Conservation (phyloP, 371 early-diverging fungal genomes). For the Mucor irregularis region DNA sequence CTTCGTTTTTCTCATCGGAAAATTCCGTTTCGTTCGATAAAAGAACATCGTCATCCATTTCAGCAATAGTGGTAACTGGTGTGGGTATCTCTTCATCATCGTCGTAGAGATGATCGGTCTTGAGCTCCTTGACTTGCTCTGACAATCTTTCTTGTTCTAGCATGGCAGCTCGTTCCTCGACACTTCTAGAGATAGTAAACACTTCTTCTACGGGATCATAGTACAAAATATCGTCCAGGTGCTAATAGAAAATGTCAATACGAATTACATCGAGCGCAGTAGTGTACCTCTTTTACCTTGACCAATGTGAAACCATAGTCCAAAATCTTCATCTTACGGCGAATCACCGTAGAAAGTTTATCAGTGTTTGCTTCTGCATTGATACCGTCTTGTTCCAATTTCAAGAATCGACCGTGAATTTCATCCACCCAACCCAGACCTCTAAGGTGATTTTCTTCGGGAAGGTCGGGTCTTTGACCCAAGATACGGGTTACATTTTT, state of each 20-base stretch:
- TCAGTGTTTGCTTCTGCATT: background rate
- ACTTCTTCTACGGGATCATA: slow-evolving; percentile 45
- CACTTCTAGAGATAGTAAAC: slow-evolving; percentile 16
- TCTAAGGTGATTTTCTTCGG: slow-evolving; percentile 43
- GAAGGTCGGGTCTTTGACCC: slow-evolving; percentile 34
- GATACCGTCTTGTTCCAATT: slow-evolving; percentile 6
- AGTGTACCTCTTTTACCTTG: slow-evolving; percentile 52
- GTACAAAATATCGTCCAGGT: slow-evolving; percentile 31
- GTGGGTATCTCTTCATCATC: background rate
- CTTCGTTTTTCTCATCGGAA: slow-evolving; percentile 35
- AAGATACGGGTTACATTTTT: slow-evolving; percentile 15
- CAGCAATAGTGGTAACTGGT: slow-evolving; percentile 19
- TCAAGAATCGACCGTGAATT: slow-evolving; percentile 29
- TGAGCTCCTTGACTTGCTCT: background rate
- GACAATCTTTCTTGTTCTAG: background rate
- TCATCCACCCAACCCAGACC: slow-evolving; percentile 56
- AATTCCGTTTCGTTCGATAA: slow-evolving; percentile 31
- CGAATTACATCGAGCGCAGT: no score
- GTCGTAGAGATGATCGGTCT: background rate
- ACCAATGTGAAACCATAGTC: slow-evolving; percentile 50
- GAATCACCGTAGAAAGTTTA: background rate
- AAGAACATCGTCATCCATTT: slow-evolving; percentile 47
- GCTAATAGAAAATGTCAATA: slow-evolving; percentile 12
- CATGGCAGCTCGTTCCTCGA: slow-evolving; percentile 8
- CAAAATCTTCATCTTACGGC: slow-evolving; percentile 35